phyloP scores from a whole-genome alignment of 345 rosid species.

The Garcia nutans region DNA sequence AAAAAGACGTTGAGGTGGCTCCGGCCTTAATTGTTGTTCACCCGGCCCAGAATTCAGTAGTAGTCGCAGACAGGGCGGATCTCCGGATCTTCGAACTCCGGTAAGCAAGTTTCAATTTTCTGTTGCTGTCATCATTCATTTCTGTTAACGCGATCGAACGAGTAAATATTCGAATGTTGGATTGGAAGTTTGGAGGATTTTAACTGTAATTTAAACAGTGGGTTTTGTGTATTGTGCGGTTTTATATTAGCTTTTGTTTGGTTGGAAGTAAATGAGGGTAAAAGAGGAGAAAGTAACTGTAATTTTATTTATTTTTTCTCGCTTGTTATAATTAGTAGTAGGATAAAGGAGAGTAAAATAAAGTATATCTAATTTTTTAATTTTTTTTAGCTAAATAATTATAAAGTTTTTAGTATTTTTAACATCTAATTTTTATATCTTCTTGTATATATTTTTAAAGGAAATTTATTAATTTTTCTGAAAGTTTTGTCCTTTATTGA shows the following conservation, averaged over 20 bases:
- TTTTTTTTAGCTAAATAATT: too few relatives aligned
- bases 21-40: slow-evolving; percentile 76
- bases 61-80: slow-evolving; percentile 76
- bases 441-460: too few relatives aligned
- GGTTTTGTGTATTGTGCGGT: neutral
- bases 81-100: slow-evolving; percentile 77
- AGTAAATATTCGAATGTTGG: neutral
- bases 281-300: too few relatives aligned
- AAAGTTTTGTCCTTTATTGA: neutral
- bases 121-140: neutral
- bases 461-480: neutral
- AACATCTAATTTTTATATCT: too few relatives aligned
- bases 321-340: too few relatives aligned
- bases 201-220: neutral
- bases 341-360: too few relatives aligned
- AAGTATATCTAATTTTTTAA: too few relatives aligned
- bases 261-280: too few relatives aligned
- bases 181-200: neutral
- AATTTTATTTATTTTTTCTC: too few relatives aligned
- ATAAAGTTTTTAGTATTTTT: too few relatives aligned
- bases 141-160: neutral
- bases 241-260: too few relatives aligned
- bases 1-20: slow-evolving; percentile 61
- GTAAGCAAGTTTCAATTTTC: slow-evolving; percentile 36
- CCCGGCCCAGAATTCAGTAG: slow-evolving; percentile 64